Evolutionary conservation across 2,329 filamentous ascomycete genomes (phyloP).

Genomic region (Diaporthe aspalathi): DNA sequence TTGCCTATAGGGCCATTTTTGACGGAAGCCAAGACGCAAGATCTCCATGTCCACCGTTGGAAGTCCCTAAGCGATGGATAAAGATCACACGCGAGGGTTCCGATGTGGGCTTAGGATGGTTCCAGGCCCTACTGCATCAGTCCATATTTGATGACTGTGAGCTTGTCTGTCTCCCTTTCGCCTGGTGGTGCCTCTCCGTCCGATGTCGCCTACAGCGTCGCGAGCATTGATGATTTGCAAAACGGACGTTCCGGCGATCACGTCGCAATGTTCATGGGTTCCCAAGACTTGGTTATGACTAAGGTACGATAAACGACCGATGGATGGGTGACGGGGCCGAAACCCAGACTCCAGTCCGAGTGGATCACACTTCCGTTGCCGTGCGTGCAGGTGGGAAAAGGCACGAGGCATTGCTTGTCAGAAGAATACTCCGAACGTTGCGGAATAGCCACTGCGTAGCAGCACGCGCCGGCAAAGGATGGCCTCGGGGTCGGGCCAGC

Average conservation of each 20-base stretch:
- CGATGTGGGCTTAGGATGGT: constrained; percentile 1
- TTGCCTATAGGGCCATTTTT: not conserved
- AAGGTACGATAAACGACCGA: too few relatives aligned
- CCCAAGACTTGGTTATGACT: constrained; percentile 6
- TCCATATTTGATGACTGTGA: not conserved
- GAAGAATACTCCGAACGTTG: constrained; percentile 22
- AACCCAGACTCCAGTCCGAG: not conserved
- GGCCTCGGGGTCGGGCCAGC: not conserved
- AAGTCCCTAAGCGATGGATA: not conserved
- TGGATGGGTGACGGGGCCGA: not conserved
- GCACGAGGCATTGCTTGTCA: constrained; percentile 7
- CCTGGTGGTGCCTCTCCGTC: not conserved
- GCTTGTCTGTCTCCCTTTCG: not conserved
- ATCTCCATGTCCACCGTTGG: not conserved
- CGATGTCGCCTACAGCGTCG: constrained; percentile 20
- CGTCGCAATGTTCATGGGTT: constrained; percentile 12
- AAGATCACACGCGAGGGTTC: not conserved
- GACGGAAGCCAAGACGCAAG: not conserved
- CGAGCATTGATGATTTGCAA: constrained; percentile 28
- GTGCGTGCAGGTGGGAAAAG: not conserved
- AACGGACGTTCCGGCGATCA: constrained; percentile 27
- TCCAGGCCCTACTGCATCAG: not conserved
- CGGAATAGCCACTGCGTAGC: constrained; percentile 20
- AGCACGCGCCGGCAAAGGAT: constrained; percentile 9
- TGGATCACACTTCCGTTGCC: not conserved